Evolutionary conservation across 2,329 filamentous ascomycete genomes (phyloP).

Genomic region (Ceratocystis diversiconidia): DNA sequence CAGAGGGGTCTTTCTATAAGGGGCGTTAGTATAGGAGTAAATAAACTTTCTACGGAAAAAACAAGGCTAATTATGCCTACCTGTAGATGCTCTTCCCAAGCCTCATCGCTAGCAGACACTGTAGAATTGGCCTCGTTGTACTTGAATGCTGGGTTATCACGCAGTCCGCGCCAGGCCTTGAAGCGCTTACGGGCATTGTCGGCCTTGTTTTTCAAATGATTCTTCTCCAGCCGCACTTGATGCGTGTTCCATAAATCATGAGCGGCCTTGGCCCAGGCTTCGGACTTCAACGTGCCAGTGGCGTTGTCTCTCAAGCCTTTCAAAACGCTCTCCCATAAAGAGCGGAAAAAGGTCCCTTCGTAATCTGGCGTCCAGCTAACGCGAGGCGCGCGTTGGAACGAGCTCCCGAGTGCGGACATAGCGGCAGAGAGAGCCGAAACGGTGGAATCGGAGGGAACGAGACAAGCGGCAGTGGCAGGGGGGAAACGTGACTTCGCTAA

Average conservation of each 20-base stretch:
- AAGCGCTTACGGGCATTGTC: conserved; percentile 50
- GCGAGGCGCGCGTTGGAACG: conserved; percentile 31
- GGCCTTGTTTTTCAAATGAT: conserved; percentile 49
- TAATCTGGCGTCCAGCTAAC: conserved; percentile 47
- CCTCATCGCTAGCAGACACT: conserved; percentile 42
- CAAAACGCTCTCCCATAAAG: conserved; percentile 42
- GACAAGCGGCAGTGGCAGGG: not conserved
- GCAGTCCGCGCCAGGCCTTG: conserved; percentile 44
- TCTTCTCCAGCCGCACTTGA: conserved; percentile 43
- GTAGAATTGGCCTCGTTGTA: conserved; percentile 38
- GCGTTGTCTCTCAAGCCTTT: conserved; percentile 42
- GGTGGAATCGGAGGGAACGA: not conserved
- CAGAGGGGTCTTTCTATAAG: conserved; percentile 41
- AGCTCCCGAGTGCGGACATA: not conserved
- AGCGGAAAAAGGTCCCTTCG: conserved; percentile 47
- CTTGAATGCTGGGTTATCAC: conserved; percentile 42
- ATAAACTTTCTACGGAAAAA: not conserved
- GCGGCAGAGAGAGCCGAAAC: not conserved
- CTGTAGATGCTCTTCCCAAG: conserved; percentile 43
- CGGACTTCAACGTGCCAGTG: conserved; percentile 40
- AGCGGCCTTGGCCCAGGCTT: conserved; percentile 45
- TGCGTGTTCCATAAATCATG: conserved; percentile 41
- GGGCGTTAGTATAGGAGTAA: not conserved
- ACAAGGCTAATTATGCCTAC: conserved; percentile 27
- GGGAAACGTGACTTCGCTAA: not conserved